Evolutionary conservation across 345 rosid species (phyloP).

Genomic region (Eutrema heterophyllum): DNA sequence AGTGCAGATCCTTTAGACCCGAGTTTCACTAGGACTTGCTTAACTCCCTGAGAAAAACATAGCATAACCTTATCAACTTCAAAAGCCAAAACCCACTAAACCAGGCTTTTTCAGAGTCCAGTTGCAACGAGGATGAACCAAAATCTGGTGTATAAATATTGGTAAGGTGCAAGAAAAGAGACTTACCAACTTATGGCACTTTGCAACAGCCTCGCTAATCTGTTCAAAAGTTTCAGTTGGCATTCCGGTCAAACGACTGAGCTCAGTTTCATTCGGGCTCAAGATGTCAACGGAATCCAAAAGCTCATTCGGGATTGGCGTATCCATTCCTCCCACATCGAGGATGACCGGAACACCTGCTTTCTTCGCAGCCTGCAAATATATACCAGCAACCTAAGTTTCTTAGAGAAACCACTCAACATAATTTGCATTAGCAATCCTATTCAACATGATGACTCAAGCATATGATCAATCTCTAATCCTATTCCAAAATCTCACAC

Average conservation of each 20-base stretch:
- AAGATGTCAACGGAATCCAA: constrained; percentile 62
- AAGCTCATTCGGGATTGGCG: constrained; percentile 68
- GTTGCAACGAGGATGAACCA: neutral
- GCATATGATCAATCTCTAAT: neutral
- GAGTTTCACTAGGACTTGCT: constrained; percentile 84
- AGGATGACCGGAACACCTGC: constrained; percentile 81
- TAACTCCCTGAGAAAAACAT: constrained; percentile 59
- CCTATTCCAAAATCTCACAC: neutral
- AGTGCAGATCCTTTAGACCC: constrained; percentile 85
- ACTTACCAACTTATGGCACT: constrained; percentile 70
- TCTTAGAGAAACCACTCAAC: neutral
- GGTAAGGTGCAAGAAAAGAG: neutral
- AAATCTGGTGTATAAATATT: neutral
- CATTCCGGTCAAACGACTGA: constrained; percentile 70
- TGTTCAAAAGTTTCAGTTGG: constrained; percentile 74
- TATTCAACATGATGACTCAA: neutral
- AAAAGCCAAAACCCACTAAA: neutral
- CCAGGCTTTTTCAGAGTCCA: neutral
- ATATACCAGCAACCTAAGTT: constrained; percentile 9
- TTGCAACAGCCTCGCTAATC: constrained; percentile 53
- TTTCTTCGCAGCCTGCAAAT: constrained; percentile 66
- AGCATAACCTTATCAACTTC: constrained; percentile 2
- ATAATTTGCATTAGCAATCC: neutral
- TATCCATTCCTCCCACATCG: constrained; percentile 97
- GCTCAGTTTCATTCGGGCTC: constrained; percentile 93